A percentile compares a stretch with the other conserved stretches of the same genome.
Conservation (phyloP, 73 alveolate species). For the Effrenium voratum region DNA sequence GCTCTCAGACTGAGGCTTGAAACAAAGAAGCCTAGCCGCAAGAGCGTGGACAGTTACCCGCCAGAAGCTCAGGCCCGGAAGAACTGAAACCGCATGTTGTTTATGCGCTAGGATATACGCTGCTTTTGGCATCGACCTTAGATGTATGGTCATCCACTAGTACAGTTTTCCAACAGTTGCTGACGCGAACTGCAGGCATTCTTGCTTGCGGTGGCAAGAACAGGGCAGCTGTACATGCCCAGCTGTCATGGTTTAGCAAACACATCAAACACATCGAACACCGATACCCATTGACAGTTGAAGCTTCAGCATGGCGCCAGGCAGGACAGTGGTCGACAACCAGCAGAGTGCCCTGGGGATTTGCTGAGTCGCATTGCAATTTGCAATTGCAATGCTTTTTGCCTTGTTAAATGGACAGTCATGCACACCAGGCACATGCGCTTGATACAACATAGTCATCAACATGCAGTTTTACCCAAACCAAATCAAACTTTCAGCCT, state of each 20-base stretch:
- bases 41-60: not conserved
- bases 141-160: not conserved
- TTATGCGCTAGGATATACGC: too few species aligned
- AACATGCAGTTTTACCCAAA: too few species aligned
- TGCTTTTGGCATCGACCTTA: not conserved
- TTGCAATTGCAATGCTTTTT: too few species aligned
- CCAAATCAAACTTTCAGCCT: too few species aligned
- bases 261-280: not conserved
- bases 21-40: not conserved
- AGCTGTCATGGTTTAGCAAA: not conserved
- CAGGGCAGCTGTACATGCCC: too few species aligned
- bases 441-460: too few species aligned
- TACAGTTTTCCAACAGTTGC: not conserved
- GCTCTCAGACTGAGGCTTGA: not conserved
- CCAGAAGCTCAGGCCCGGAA: not conserved
- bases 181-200: not conserved
- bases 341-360: not conserved
- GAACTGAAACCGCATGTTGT: too few species aligned
- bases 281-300: not conserved
- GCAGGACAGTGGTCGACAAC: conserved; percentile 52
- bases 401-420: too few species aligned
- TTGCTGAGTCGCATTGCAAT: too few species aligned
- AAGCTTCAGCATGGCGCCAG: not conserved
- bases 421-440: too few species aligned
- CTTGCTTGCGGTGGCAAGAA: conserved; percentile 17